phyloP scores from a whole-genome alignment of 495 filamentous ascomycete genomes.

The Chaetomium fimeti region DNA sequence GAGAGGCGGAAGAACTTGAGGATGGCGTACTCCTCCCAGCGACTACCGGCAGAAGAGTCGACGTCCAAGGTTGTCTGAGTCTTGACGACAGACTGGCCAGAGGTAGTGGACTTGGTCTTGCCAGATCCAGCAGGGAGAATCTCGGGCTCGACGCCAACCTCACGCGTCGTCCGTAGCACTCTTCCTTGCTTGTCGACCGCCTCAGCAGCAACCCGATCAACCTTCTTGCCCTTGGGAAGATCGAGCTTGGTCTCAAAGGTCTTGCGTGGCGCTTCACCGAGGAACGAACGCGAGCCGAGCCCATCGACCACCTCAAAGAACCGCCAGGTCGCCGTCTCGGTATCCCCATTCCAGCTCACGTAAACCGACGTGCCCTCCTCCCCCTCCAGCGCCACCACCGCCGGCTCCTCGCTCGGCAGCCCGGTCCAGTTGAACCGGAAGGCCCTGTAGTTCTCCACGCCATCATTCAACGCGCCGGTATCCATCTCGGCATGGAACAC shows the following conservation, averaged over 20 bases:
- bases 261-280: slow-evolving; percentile 32
- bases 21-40: slow-evolving; percentile 23
- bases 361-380: slow-evolving; percentile 33
- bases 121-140: slow-evolving; percentile 19
- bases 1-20: slow-evolving; percentile 16
- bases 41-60: background rate
- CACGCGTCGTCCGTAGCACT: slow-evolving; percentile 29
- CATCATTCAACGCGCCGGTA: slow-evolving; percentile 32
- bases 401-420: slow-evolving; percentile 36
- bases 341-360: slow-evolving; percentile 45
- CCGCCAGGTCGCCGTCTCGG: slow-evolving; percentile 38
- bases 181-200: slow-evolving; percentile 32
- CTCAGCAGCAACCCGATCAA: slow-evolving; percentile 31
- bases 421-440: slow-evolving; percentile 44
- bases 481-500: slow-evolving; percentile 46
- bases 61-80: slow-evolving; percentile 6
- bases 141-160: slow-evolving; percentile 31
- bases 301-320: slow-evolving; percentile 33
- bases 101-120: background rate
- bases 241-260: slow-evolving; percentile 39
- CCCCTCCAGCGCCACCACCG: slow-evolving; percentile 33
- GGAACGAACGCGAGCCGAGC: slow-evolving; percentile 29
- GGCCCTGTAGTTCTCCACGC: slow-evolving; percentile 40
- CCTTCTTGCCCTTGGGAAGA: slow-evolving; percentile 16
- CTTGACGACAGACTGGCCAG: background rate